Percentiles rank a stretch among this genome's conserved stretches.
phyloP scores from a whole-genome alignment of 2,329 filamentous ascomycete genomes.

The Aspergillus sp. region DNA sequence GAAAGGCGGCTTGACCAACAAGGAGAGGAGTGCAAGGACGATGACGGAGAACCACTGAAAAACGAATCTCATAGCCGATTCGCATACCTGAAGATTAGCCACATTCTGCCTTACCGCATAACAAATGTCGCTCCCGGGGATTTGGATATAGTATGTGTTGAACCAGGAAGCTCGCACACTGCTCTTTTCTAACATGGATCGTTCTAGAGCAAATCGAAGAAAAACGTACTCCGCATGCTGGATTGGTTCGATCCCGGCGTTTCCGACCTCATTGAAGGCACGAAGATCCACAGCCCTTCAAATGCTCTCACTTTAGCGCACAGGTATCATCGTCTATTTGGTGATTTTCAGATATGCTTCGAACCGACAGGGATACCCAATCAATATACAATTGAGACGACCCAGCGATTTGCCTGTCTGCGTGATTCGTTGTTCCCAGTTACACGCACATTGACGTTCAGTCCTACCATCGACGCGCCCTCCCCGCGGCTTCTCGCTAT shows the following conservation, averaged over 20 bases:
- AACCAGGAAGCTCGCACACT: background rate
- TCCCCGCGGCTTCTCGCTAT: conserved; percentile 25
- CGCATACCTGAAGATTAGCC: conserved; percentile 22
- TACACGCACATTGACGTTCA: conserved; percentile 23
- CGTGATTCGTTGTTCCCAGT: conserved; percentile 21
- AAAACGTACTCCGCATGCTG: conserved; percentile 15
- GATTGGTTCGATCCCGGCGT: conserved; percentile 20
- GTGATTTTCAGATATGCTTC: conserved; percentile 22
- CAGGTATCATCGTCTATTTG: conserved; percentile 16
- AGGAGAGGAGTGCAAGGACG: conserved; percentile 17
- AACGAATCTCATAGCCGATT: conserved; percentile 11
- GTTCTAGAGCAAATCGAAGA: conserved; percentile 14
- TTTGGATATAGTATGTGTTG: conserved; percentile 4
- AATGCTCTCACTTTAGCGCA: conserved; percentile 22
- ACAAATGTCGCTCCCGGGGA: conserved; percentile 17
- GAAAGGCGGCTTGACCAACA: conserved; percentile 4
- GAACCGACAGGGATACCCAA: conserved; percentile 12
- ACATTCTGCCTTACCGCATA: conserved; percentile 23
- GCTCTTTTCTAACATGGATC: background rate
- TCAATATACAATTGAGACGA: conserved; percentile 22
- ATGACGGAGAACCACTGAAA: conserved; percentile 18
- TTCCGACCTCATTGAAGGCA: conserved; percentile 13
- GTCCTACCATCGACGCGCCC: conserved; percentile 33
- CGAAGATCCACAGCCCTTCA: conserved; percentile 18
- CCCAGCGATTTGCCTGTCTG: conserved; percentile 15